A percentile compares a stretch with the other conserved stretches of the same genome.
phyloP scores from a whole-genome alignment of 208 protist genomes.

The Leishmania lainsoni region DNA sequence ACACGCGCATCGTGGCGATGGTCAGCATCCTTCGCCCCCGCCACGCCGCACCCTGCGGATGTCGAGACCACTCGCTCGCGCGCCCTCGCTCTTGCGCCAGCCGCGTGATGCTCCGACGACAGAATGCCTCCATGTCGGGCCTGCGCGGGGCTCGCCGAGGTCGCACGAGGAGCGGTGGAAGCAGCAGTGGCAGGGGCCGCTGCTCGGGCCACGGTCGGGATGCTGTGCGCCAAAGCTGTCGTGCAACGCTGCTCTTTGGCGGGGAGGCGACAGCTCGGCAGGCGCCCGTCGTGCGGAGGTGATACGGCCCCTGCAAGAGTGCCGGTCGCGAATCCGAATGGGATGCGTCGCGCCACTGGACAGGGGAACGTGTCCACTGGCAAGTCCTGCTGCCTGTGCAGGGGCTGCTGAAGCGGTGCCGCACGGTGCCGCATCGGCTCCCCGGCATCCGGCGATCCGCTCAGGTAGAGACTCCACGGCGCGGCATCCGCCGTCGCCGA shows the following conservation, averaged over 20 bases:
- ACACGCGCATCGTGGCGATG: neutral
- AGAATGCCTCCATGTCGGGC: neutral
- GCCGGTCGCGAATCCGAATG: conserved; percentile 9
- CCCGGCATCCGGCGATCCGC: neutral
- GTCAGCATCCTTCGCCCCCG: neutral
- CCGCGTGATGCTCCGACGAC: neutral
- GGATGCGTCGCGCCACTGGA: conserved; percentile 20
- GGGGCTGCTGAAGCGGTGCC: neutral
- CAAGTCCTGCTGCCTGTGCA: neutral
- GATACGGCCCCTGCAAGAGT: neutral
- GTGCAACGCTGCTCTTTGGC: neutral
- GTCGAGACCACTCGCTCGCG: neutral
- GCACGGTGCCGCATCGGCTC: neutral
- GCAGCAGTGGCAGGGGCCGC: neutral
- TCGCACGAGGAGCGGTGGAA: neutral
- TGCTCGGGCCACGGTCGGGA: neutral
- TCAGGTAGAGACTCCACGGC: conserved; percentile 22
- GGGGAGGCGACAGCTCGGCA: neutral
- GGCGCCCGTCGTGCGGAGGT: neutral
- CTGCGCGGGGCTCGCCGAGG: neutral
- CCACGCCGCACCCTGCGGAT: neutral
- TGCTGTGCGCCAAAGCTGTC: neutral
- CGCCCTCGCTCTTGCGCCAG: neutral
- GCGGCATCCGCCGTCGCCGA: neutral
- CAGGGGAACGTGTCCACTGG: neutral